Evolutionary conservation across 2,329 filamentous ascomycete genomes (phyloP).

Genomic region (Fusarium sp.): DNA sequence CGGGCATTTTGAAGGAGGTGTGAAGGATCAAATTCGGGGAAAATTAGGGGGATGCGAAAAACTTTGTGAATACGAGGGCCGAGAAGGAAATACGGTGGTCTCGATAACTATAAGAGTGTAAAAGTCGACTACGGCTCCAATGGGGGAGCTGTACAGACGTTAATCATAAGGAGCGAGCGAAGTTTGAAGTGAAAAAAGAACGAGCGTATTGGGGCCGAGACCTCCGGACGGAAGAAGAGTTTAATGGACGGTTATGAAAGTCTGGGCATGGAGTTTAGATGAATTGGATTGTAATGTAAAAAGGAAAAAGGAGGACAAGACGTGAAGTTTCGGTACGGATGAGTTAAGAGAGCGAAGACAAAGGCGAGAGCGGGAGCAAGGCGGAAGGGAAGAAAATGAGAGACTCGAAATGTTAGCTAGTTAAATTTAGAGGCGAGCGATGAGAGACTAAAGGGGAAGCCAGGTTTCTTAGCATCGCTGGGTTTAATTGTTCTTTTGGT

Average conservation of each 20-base stretch:
- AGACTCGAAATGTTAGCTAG: conserved; percentile 22
- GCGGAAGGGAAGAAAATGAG: conserved; percentile 19
- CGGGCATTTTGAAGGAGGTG: conserved; percentile 48
- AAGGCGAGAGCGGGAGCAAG: conserved; percentile 12
- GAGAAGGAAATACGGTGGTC: conserved; percentile 19
- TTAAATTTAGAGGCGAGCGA: conserved; percentile 24
- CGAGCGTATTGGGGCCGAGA: conserved; percentile 48
- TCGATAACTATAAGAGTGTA: conserved; percentile 31
- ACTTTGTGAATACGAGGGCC: conserved; percentile 23
- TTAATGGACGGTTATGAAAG: conserved; percentile 22
- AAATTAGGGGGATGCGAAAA: conserved; percentile 8
- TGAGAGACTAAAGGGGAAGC: conserved; percentile 41
- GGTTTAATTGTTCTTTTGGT: conserved; percentile 48
- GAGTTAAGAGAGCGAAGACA: conserved; percentile 21
- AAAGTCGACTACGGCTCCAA: conserved; percentile 43
- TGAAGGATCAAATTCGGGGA: conserved; percentile 16
- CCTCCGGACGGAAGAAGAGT: conserved; percentile 30
- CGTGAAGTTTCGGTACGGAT: conserved; percentile 8
- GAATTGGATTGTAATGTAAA: not conserved
- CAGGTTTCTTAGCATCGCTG: conserved; percentile 36
- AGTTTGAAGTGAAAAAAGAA: conserved; percentile 38
- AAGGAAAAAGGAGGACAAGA: conserved; percentile 1
- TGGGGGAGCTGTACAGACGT: conserved; percentile 45
- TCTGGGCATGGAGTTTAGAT: conserved; percentile 9
- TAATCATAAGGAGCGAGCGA: conserved; percentile 49